phyloP scores from a whole-genome alignment of 2,329 filamentous ascomycete genomes.

The Ceratocystis smalleyi region DNA sequence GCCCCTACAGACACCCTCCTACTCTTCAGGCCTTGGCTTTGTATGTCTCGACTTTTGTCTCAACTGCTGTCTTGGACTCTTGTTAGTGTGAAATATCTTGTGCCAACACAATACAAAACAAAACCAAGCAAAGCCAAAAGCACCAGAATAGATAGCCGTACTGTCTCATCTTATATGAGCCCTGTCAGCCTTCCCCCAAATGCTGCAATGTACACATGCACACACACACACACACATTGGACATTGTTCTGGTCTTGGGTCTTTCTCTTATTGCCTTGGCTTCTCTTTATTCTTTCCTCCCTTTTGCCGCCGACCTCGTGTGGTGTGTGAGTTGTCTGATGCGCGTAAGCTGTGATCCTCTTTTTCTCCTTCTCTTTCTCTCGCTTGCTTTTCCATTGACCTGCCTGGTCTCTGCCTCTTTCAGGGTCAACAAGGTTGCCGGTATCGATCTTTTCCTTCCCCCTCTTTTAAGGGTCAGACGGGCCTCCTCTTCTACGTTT shows the following conservation, averaged over 20 bases:
- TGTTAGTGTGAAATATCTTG: neutral
- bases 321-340: neutral
- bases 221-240: too few relatives aligned
- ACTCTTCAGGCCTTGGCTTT: neutral
- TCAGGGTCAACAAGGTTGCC: too few relatives aligned
- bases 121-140: neutral
- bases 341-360: neutral
- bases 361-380: too few relatives aligned
- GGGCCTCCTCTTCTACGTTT: too few relatives aligned
- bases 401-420: too few relatives aligned
- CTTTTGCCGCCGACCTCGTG: neutral
- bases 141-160: neutral
- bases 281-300: too few relatives aligned
- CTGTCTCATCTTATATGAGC: constrained; percentile 6
- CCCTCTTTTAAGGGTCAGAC: too few relatives aligned
- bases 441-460: too few relatives aligned
- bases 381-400: too few relatives aligned
- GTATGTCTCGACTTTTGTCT: too few relatives aligned
- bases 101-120: neutral
- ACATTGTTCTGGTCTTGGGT: too few relatives aligned
- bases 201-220: neutral
- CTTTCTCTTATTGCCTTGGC: too few relatives aligned
- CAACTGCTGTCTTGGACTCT: neutral
- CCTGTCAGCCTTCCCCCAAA: neutral
- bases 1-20: neutral